These are phyloP conservation scores for Xylariaceae sp. DNA, from an alignment of 2,329 filamentous ascomycete genomes.

Conservation along the genomic window DNA sequence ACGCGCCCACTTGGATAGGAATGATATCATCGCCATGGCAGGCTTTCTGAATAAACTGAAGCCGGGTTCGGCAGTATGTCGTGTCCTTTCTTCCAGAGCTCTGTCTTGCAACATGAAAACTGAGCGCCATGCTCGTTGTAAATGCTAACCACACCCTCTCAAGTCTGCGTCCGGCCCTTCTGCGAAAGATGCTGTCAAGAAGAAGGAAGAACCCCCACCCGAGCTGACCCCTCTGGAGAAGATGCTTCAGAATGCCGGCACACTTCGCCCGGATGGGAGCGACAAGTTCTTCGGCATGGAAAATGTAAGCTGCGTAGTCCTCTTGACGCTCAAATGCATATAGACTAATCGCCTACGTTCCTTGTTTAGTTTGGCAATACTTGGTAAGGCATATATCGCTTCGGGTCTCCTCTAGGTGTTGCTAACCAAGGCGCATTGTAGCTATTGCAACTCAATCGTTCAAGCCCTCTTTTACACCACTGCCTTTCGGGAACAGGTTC, in stretches of 20 bases:
- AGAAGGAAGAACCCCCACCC: slow-evolving; percentile 54
- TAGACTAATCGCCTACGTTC: slow-evolving; percentile 33
- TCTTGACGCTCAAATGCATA: slow-evolving; percentile 8
- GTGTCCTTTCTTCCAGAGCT: background rate
- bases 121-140: slow-evolving; percentile 1
- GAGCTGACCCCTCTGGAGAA: slow-evolving; percentile 63
- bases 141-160: slow-evolving; percentile 24
- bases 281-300: slow-evolving; percentile 99
- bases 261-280: slow-evolving; percentile 79
- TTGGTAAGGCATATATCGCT: slow-evolving; percentile 58
- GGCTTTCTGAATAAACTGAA: slow-evolving; percentile 59
- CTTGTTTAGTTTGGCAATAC: slow-evolving; percentile 97
- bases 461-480: slow-evolving; percentile 96
- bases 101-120: background rate
- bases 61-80: slow-evolving; percentile 50
- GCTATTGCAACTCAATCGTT: slow-evolving; percentile 97
- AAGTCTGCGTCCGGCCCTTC: slow-evolving; percentile 43
- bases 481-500: slow-evolving; percentile 87
- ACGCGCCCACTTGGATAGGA: background rate
- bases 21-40: slow-evolving; percentile 41
- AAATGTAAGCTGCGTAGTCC: slow-evolving; percentile 60
- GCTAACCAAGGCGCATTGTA: slow-evolving; percentile 42
- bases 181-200: slow-evolving; percentile 46
- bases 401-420: slow-evolving; percentile 8
- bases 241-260: slow-evolving; percentile 77